Evolutionary conservation across 2,329 filamentous ascomycete genomes (phyloP).

Genomic region (Byssochlamys sp.): DNA sequence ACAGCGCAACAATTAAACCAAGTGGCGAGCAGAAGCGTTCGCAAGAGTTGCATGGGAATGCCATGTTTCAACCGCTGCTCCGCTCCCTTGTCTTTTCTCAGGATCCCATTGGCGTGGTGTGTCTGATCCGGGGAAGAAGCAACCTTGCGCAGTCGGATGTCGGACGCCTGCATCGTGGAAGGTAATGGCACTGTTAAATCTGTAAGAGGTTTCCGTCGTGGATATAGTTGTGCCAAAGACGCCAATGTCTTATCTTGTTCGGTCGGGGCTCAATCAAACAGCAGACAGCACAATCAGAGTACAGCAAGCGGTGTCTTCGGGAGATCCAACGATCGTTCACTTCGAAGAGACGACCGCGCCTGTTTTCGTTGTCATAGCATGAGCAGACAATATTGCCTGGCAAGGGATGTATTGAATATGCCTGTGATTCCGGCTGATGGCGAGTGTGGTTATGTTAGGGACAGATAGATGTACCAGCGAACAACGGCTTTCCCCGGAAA

Average conservation of each 20-base stretch:
- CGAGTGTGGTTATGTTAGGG: neutral
- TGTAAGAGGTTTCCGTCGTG: neutral
- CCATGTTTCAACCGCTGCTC: slow-evolving; percentile 37
- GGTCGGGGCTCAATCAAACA: neutral
- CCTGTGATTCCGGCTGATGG: neutral
- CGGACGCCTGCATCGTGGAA: slow-evolving; percentile 20
- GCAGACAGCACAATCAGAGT: neutral
- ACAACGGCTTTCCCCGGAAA: neutral
- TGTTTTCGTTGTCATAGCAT: neutral
- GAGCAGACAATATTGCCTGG: neutral
- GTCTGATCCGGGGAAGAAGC: slow-evolving; percentile 8
- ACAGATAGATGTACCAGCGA: neutral
- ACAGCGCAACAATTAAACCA: slow-evolving; percentile 38
- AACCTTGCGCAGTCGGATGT: slow-evolving; percentile 24
- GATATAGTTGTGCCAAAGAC: neutral
- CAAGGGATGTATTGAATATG: neutral
- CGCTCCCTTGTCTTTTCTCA: slow-evolving; percentile 10
- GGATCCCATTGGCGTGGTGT: slow-evolving; percentile 12
- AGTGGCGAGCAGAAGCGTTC: slow-evolving; percentile 34
- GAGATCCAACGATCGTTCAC: neutral
- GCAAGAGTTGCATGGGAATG: slow-evolving; percentile 34
- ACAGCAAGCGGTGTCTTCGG: neutral
- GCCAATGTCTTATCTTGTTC: neutral
- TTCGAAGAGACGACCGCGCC: neutral
- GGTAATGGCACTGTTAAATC: neutral